These are phyloP conservation scores for Trapa incisa DNA, from an alignment of 345 rosid species.

Conservation along the genomic window DNA sequence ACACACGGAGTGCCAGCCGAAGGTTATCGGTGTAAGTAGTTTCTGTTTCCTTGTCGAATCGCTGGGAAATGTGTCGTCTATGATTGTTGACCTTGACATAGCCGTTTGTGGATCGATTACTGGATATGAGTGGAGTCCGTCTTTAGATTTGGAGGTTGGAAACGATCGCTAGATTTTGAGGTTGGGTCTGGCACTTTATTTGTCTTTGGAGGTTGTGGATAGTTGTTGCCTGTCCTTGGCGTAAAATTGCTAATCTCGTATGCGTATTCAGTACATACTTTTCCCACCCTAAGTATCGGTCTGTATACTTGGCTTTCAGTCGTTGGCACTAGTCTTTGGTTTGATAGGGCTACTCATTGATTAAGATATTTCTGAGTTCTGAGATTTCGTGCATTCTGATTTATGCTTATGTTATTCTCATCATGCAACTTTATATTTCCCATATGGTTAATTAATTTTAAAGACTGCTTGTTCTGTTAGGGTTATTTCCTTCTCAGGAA, in stretches of 20 bases:
- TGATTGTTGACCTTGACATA: background rate
- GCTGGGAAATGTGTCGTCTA: background rate
- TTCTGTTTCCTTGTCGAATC: background rate
- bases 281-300: background rate
- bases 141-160: too few species aligned
- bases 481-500: background rate
- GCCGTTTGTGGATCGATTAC: too few species aligned
- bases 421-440: background rate
- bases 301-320: background rate
- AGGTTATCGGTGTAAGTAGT: slow-evolving; percentile 4
- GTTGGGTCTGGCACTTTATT: too few species aligned
- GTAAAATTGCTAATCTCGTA: background rate
- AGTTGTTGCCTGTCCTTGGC: background rate
- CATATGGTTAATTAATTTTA: background rate
- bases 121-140: too few species aligned
- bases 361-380: background rate
- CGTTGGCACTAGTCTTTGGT: background rate
- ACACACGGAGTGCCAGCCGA: slow-evolving; percentile 1
- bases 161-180: too few species aligned
- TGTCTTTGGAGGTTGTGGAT: background rate
- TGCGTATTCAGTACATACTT: background rate
- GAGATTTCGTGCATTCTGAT: background rate
- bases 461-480: background rate
- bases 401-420: background rate
- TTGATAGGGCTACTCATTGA: background rate